phyloP scores from a whole-genome alignment of 192 early-diverging fungal species.

The Bifiguratus adelaidae region DNA sequence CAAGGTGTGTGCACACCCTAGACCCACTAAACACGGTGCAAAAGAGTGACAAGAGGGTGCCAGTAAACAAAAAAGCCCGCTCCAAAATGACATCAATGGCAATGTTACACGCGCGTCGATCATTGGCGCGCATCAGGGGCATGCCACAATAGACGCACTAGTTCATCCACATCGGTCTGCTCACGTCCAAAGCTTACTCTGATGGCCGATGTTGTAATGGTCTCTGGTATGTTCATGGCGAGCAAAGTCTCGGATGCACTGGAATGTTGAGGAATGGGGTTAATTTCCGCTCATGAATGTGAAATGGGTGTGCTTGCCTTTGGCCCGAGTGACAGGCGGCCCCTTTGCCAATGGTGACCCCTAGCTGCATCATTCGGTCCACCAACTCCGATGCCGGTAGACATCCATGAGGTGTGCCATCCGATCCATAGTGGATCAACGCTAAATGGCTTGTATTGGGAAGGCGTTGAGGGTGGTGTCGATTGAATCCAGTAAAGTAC shows the following conservation, averaged over 20 bases:
- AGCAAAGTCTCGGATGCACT: background rate
- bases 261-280: background rate
- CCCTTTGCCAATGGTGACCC: background rate
- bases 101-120: no score
- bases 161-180: background rate
- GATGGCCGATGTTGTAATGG: background rate
- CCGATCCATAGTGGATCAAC: no score
- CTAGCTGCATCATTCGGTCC: background rate
- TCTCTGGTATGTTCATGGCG: background rate
- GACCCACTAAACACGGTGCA: no score
- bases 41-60: no score
- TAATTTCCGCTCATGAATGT: background rate
- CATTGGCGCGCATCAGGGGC: conserved; percentile 5
- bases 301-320: background rate
- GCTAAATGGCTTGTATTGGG: no score
- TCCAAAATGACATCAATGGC: no score
- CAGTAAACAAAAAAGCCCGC: no score
- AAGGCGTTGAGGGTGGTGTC: no score
- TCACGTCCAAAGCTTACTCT: background rate
- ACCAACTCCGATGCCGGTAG: background rate
- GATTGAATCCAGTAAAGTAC: no score
- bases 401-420: background rate
- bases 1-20: no score
- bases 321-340: background rate
- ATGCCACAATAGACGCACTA: no score